phyloP scores from a whole-genome alignment of 345 rosid species.

The Lepidium didymum region DNA sequence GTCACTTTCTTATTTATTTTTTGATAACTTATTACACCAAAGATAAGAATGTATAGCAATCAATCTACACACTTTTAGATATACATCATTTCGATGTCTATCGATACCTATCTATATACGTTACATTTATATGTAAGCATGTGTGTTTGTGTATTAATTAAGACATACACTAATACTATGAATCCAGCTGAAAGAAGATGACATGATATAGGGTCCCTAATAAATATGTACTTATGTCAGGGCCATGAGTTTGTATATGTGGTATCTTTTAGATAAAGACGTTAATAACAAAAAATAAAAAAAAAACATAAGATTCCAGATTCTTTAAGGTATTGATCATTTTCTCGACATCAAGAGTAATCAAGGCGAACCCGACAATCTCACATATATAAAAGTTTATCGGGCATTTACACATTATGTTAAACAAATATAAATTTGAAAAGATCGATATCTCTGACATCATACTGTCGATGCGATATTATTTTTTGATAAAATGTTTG shows the following conservation, averaged over 20 bases:
- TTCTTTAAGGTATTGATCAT: neutral
- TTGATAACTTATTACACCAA: constrained; percentile 26
- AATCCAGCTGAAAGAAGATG: neutral
- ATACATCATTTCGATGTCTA: constrained; percentile 19
- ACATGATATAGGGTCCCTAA: neutral
- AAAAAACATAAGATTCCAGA: neutral
- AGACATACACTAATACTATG: neutral
- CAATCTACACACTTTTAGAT: constrained; percentile 23
- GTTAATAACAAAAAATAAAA: neutral
- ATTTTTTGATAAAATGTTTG: too few relatives aligned
- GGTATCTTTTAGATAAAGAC: constrained; percentile 23
- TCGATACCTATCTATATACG: neutral
- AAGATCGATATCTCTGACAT: too few relatives aligned
- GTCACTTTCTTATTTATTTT: constrained; percentile 24
- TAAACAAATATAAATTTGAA: too few relatives aligned
- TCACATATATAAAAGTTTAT: too few relatives aligned
- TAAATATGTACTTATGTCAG: neutral
- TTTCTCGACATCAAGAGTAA: neutral
- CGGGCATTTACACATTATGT: too few relatives aligned
- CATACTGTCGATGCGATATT: too few relatives aligned
- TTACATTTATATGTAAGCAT: neutral
- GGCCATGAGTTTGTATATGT: constrained; percentile 17
- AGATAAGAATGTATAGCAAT: constrained; percentile 20
- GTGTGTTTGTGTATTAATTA: neutral
- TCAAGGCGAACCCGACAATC: too few relatives aligned